Percentiles rank a stretch among this genome's conserved stretches.
Evolutionary conservation across 2,329 filamentous ascomycete genomes (phyloP).

Genomic region (Ophiobolus disseminans): DNA sequence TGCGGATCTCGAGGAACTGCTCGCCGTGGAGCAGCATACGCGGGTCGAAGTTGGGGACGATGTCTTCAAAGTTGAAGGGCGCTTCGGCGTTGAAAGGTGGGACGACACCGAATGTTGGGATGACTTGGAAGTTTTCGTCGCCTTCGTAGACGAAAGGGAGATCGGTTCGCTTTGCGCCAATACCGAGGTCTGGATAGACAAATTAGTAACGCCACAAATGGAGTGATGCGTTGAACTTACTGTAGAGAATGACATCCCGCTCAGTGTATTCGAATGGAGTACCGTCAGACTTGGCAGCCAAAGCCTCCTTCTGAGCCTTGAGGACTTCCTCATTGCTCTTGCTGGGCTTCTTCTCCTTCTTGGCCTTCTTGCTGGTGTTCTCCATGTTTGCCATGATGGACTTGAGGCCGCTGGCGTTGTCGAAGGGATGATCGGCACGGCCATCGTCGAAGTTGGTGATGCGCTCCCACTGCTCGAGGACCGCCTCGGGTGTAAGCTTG

Average conservation of each 20-base stretch:
- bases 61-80: constrained; percentile 79
- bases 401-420: constrained; percentile 76
- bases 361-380: constrained; percentile 66
- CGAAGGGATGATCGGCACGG: constrained; percentile 84
- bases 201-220: constrained; percentile 23
- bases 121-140: constrained; percentile 86
- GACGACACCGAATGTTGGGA: constrained; percentile 95
- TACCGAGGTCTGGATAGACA: constrained; percentile 68
- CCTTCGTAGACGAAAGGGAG: constrained; percentile 90
- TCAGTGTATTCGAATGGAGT: constrained; percentile 85
- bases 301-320: constrained; percentile 75
- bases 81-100: constrained; percentile 86
- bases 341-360: constrained; percentile 54
- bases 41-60: constrained; percentile 94
- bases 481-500: constrained; percentile 78
- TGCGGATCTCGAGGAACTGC: constrained; percentile 94
- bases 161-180: constrained; percentile 90
- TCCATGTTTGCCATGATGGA: constrained; percentile 86
- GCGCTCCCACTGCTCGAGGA: constrained; percentile 67
- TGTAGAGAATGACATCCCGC: constrained; percentile 91
- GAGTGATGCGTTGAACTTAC: constrained; percentile 30
- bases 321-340: constrained; percentile 71
- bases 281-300: constrained; percentile 73
- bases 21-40: constrained; percentile 99
- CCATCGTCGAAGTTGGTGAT: constrained; percentile 89